These are phyloP conservation scores for Wallacemonas sp. DNA, from an alignment of 208 protist genomes.

Conservation along the genomic window DNA sequence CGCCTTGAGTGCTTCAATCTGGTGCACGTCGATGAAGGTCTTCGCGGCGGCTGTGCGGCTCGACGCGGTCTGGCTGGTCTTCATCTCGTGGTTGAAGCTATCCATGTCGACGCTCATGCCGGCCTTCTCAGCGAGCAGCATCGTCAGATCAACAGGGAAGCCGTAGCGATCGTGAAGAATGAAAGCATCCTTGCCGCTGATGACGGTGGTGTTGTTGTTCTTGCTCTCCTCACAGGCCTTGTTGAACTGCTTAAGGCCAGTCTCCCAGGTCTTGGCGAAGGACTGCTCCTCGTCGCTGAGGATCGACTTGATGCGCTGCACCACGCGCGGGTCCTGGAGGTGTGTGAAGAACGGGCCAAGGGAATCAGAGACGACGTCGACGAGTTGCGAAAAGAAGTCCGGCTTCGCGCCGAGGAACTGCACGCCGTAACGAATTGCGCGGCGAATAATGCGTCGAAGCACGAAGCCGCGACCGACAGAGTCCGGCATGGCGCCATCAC, in stretches of 20 bases:
- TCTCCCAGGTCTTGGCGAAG: slow-evolving; percentile 96
- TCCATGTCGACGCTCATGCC: slow-evolving; percentile 86
- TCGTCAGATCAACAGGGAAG: slow-evolving; percentile 98
- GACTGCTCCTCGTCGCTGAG: slow-evolving; percentile 95
- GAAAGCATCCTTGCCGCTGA: slow-evolving; percentile 91
- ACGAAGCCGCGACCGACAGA: slow-evolving; percentile 96
- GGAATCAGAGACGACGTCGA: slow-evolving; percentile 86
- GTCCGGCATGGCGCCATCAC: slow-evolving; percentile 96
- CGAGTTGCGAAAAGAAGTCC: slow-evolving; percentile 95
- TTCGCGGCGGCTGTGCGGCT: slow-evolving; percentile 74
- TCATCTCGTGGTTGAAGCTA: slow-evolving; percentile 85
- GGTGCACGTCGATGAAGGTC: slow-evolving; percentile 82
- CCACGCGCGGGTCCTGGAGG: slow-evolving; percentile 72
- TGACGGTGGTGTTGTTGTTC: slow-evolving; percentile 51
- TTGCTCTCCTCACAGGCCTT: slow-evolving; percentile 69
- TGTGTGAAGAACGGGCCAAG: slow-evolving; percentile 96
- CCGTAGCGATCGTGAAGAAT: slow-evolving; percentile 96
- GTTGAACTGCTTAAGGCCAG: slow-evolving; percentile 94
- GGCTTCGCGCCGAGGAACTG: slow-evolving; percentile 93
- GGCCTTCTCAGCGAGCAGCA: slow-evolving; percentile 96
- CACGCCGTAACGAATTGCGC: slow-evolving; percentile 96
- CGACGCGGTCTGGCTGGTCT: slow-evolving; percentile 64
- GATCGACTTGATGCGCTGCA: slow-evolving; percentile 89
- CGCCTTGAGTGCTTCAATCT: slow-evolving; percentile 85
- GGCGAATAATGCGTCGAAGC: slow-evolving; percentile 97